Evolutionary conservation across 768 basidiomycete genomes (phyloP).

Genomic region (Pisolithus microcarpus): DNA sequence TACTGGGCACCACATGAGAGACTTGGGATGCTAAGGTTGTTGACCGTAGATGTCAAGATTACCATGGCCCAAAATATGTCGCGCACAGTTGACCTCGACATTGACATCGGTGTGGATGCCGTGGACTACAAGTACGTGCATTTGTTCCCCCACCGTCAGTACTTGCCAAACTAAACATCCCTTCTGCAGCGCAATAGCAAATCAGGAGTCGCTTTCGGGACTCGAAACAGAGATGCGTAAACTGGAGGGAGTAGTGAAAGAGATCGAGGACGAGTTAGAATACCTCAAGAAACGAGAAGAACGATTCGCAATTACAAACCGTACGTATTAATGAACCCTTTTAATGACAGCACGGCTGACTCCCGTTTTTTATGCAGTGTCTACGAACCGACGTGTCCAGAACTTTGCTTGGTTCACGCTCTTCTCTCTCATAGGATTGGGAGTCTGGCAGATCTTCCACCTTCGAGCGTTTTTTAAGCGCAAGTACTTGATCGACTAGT

Average conservation of each 20-base stretch:
- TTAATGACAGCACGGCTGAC: not conserved
- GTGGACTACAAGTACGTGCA: conserved; percentile 94
- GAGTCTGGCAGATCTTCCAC: conserved; percentile 94
- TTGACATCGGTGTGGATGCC: conserved; percentile 97
- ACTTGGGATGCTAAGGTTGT: not conserved
- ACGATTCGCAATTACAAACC: conserved; percentile 79
- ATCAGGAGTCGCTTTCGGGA: conserved; percentile 92
- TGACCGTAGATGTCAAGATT: conserved; percentile 36
- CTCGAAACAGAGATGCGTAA: conserved; percentile 99
- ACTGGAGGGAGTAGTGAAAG: conserved; percentile 89
- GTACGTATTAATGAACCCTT: conserved; percentile 40
- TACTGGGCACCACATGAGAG: not conserved
- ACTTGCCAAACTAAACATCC: not conserved
- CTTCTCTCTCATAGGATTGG: conserved; percentile 66
- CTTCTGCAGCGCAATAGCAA: conserved; percentile 80
- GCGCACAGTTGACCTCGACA: conserved; percentile 83
- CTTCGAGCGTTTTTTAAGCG: conserved; percentile 92
- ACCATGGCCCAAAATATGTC: conserved; percentile 44
- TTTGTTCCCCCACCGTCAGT: not conserved
- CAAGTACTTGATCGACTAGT: conserved; percentile 85
- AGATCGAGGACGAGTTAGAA: conserved; percentile 87
- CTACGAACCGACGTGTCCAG: conserved; percentile 86
- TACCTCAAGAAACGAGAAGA: conserved; percentile 91
- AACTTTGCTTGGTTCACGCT: conserved; percentile 91
- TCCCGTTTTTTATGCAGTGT: conserved; percentile 44